Conservation (phyloP, 805 yeast genomes). For the Starmerella sp. region DNA sequence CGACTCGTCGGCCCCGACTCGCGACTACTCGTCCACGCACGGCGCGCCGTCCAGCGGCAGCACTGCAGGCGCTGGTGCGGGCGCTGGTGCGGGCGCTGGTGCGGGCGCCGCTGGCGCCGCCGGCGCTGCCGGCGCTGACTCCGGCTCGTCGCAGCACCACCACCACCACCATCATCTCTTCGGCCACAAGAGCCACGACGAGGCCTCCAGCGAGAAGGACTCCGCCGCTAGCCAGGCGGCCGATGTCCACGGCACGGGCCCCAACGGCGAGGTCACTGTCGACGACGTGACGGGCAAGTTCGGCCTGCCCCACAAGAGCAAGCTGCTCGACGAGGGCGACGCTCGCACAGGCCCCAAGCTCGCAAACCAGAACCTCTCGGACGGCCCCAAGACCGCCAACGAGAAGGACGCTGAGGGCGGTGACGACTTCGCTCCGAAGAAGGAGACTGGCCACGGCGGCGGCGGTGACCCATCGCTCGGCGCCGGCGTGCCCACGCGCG, state of each 20-base stretch:
- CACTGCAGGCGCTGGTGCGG: not conserved
- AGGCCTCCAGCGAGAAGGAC: not conserved
- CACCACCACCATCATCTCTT: not conserved
- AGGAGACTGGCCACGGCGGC: not conserved
- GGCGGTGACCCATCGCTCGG: not conserved
- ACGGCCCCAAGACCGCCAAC: slow-evolving; percentile 14
- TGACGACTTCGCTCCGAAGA: not conserved
- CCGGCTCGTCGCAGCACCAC: not conserved
- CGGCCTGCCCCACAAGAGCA: slow-evolving; percentile 24
- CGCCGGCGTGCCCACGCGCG: not conserved
- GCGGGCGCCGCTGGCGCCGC: slow-evolving; percentile 6
- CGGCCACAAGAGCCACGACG: not conserved
- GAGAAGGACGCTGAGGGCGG: not conserved
- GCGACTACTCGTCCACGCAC: not conserved
- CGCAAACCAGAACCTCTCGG: slow-evolving; percentile 16
- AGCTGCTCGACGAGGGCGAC: slow-evolving; percentile 21
- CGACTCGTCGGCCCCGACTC: not conserved
- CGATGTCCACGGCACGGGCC: slow-evolving; percentile 10
- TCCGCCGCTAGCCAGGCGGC: not conserved
- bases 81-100: slow-evolving; percentile 8
- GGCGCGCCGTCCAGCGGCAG: not conserved
- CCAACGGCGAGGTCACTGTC: slow-evolving; percentile 15
- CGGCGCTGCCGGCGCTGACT: not conserved
- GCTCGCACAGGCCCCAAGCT: slow-evolving; percentile 23
- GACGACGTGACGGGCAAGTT: slow-evolving; percentile 23